These are phyloP conservation scores for Aspergillus fumigatus DNA, from an alignment of 2,329 filamentous ascomycete genomes.

Conservation along the genomic window DNA sequence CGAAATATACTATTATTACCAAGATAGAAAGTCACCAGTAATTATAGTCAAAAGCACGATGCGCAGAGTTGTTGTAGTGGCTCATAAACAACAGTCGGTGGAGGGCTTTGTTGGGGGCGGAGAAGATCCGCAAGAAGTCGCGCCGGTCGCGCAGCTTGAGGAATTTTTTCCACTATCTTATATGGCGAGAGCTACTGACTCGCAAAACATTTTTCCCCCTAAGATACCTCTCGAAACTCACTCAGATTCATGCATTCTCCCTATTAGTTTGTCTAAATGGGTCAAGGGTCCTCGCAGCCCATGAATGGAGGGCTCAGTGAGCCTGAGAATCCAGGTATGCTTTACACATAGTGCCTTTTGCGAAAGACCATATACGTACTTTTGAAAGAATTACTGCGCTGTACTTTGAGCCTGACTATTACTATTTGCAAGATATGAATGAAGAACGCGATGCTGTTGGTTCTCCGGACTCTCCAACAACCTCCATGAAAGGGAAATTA, in stretches of 20 bases:
- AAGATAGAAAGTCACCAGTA: not conserved
- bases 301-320: constrained; percentile 1
- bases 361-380: not conserved
- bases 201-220: not conserved
- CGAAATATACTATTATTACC: not conserved
- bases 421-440: not conserved
- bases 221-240: not conserved
- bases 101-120: not conserved
- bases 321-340: constrained; percentile 9
- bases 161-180: not conserved
- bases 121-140: not conserved
- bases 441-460: not conserved
- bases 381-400: not conserved
- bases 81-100: not conserved
- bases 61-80: not conserved
- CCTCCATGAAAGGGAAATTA: not conserved
- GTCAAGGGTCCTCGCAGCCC: constrained; percentile 17
- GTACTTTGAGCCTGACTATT: not conserved
- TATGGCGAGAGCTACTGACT: not conserved
- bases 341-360: not conserved
- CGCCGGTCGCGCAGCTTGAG: not conserved
- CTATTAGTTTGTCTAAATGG: constrained; percentile 9
- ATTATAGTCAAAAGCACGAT: not conserved
- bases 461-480: not conserved
- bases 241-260: not conserved